Conservation (phyloP, 192 early-diverging fungal species). For the Backusella mclennaniae region DNA sequence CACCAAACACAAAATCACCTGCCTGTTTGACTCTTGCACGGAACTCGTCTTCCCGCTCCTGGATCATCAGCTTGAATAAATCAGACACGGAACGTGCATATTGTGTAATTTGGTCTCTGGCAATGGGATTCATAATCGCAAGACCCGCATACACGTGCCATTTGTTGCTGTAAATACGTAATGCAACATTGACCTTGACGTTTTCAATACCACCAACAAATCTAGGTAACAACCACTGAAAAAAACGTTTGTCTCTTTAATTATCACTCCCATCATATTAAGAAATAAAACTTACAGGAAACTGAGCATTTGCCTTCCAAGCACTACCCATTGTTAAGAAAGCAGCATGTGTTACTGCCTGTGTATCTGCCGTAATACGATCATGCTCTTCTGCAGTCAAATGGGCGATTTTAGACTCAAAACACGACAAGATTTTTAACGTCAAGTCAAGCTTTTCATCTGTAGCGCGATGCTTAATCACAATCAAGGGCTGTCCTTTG, state of each 20-base stretch:
- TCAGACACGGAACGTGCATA: constrained; percentile 86
- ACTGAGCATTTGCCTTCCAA: constrained; percentile 79
- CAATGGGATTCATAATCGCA: constrained; percentile 91
- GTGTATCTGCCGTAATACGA: constrained; percentile 95
- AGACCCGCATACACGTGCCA: constrained; percentile 98
- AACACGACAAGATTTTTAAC: constrained; percentile 62
- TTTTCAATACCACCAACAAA: constrained; percentile 97
- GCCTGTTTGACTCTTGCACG: constrained; percentile 68
- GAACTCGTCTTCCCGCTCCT: constrained; percentile 80
- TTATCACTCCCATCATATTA: background rate
- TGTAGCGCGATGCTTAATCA: constrained; percentile 78
- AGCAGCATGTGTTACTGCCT: constrained; percentile 94
- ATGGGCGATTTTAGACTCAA: constrained; percentile 83
- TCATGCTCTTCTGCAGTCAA: constrained; percentile 87
- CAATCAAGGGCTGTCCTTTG: constrained; percentile 77
- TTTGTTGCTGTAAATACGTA: constrained; percentile 92
- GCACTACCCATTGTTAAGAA: constrained; percentile 94
- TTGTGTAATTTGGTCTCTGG: constrained; percentile 81
- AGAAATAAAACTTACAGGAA: constrained; percentile 59
- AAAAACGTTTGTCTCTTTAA: background rate
- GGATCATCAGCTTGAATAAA: constrained; percentile 95
- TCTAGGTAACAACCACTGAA: constrained; percentile 80
- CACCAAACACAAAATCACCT: constrained; percentile 84
- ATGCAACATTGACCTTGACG: constrained; percentile 91
- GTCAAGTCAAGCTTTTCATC: constrained; percentile 58